These are phyloP conservation scores for Mimosa bimucronata DNA, from an alignment of 306 rosid genomes.

Conservation along the genomic window DNA sequence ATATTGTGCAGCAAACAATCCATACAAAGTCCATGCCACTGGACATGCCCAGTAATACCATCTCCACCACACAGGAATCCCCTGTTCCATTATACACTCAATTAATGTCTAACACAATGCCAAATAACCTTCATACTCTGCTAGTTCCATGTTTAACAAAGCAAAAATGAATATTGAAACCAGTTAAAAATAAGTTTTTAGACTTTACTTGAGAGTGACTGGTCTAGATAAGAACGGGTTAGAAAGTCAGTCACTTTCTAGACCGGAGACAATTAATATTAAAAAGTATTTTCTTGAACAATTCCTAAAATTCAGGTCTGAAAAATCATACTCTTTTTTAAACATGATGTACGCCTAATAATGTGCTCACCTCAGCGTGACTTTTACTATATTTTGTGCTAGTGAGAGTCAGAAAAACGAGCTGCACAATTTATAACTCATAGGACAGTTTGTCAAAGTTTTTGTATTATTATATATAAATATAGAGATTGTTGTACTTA, in stretches of 20 bases:
- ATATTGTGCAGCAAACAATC: conserved; percentile 63
- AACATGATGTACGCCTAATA: too few relatives aligned
- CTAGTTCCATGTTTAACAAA: background rate
- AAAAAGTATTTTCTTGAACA: too few relatives aligned
- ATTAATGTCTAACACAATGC: background rate
- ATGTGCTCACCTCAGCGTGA: too few relatives aligned
- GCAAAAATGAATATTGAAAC: background rate
- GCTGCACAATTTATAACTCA: background rate
- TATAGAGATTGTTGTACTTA: conserved; percentile 37
- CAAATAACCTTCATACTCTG: background rate
- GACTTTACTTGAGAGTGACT: too few relatives aligned
- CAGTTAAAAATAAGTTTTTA: background rate
- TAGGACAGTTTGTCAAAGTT: background rate
- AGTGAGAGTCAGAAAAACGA: background rate
- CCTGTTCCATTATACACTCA: conserved; percentile 24
- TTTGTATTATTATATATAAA: too few relatives aligned
- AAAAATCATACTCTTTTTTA: too few relatives aligned
- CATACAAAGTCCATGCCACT: conserved; percentile 71
- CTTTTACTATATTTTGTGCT: too few relatives aligned
- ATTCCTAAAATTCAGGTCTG: background rate
- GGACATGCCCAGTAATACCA: conserved; percentile 81
- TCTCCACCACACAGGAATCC: conserved; percentile 83
- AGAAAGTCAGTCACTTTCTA: too few relatives aligned
- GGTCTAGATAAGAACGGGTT: too few relatives aligned
- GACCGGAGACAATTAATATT: too few relatives aligned